Evolutionary conservation across 306 rosid genomes (phyloP).

Genomic region (Albizia julibrissin): DNA sequence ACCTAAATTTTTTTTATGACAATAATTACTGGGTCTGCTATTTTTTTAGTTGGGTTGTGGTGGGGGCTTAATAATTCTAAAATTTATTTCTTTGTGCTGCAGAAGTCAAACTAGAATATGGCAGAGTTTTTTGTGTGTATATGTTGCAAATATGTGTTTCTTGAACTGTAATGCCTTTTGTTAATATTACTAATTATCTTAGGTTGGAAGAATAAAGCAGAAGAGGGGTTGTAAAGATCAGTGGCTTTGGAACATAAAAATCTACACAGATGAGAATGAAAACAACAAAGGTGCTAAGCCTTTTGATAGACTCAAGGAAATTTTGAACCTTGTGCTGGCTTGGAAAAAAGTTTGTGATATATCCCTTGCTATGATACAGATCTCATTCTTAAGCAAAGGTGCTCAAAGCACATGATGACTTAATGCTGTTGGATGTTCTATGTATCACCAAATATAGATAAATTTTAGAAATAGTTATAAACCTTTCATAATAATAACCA

Average conservation of each 20-base stretch:
- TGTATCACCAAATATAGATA: too few species aligned
- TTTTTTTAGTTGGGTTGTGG: neutral
- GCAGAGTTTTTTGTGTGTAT: conserved; percentile 5
- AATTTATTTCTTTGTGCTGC: neutral
- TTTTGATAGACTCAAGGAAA: too few species aligned
- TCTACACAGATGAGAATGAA: conserved; percentile 88
- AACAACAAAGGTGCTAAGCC: conserved; percentile 95
- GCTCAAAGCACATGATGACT: too few species aligned
- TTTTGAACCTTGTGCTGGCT: too few species aligned
- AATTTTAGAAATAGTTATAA: too few species aligned
- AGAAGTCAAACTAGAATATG: neutral
- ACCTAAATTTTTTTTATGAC: neutral
- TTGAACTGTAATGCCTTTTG: neutral
- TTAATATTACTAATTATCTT: neutral
- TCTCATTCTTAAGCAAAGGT: too few species aligned
- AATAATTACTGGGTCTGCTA: neutral
- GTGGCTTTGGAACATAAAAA: conserved; percentile 95
- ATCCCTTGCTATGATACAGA: too few species aligned
- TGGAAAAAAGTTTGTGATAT: too few species aligned
- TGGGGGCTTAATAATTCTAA: neutral
- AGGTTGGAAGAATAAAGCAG: conserved; percentile 98
- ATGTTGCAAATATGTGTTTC: neutral
- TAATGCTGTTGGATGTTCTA: too few species aligned
- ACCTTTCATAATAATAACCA: too few species aligned
- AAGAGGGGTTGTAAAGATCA: conserved; percentile 98